phyloP scores from a whole-genome alignment of 2,329 filamentous ascomycete species.

The Mycosphaerella sp. region DNA sequence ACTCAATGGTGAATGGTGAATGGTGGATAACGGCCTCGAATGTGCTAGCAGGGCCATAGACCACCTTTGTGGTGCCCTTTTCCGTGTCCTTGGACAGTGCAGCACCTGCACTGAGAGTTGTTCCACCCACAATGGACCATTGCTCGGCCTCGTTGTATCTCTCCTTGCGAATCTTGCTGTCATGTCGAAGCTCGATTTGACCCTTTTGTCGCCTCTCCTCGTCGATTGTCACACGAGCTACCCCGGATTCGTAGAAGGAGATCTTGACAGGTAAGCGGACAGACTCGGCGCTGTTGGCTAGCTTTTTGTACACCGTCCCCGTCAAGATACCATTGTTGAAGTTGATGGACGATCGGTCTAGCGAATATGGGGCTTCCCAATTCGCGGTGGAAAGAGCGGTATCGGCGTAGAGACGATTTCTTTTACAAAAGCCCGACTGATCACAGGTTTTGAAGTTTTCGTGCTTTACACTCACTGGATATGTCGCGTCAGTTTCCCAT shows the following conservation, averaged over 20 bases:
- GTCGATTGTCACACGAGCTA: constrained; percentile 79
- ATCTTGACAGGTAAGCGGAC: constrained; percentile 76
- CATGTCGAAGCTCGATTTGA: constrained; percentile 78
- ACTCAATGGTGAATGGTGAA: constrained; percentile 76
- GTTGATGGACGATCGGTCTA: constrained; percentile 63
- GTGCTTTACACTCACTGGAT: constrained; percentile 75
- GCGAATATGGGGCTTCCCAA: constrained; percentile 75
- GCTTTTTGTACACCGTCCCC: constrained; percentile 73
- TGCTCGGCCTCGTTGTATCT: constrained; percentile 87
- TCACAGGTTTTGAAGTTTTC: constrained; percentile 96
- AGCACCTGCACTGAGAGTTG: constrained; percentile 65
- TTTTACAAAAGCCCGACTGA: constrained; percentile 94
- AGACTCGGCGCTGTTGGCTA: constrained; percentile 58
- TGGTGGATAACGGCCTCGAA: constrained; percentile 81
- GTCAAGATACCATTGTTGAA: constrained; percentile 76
- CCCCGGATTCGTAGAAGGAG: constrained; percentile 83
- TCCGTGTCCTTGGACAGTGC: constrained; percentile 60
- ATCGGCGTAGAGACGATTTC: constrained; percentile 87
- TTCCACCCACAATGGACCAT: constrained; percentile 78
- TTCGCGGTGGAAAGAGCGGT: constrained; percentile 57
- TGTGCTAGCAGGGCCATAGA: constrained; percentile 68
- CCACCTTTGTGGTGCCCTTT: constrained; percentile 61
- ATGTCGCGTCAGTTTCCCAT: neutral
- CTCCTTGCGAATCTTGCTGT: constrained; percentile 79
- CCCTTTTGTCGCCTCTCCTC: constrained; percentile 86